Evolutionary conservation across 495 filamentous ascomycete species (phyloP).

Genomic region (Elasticomyces elasticus): DNA sequence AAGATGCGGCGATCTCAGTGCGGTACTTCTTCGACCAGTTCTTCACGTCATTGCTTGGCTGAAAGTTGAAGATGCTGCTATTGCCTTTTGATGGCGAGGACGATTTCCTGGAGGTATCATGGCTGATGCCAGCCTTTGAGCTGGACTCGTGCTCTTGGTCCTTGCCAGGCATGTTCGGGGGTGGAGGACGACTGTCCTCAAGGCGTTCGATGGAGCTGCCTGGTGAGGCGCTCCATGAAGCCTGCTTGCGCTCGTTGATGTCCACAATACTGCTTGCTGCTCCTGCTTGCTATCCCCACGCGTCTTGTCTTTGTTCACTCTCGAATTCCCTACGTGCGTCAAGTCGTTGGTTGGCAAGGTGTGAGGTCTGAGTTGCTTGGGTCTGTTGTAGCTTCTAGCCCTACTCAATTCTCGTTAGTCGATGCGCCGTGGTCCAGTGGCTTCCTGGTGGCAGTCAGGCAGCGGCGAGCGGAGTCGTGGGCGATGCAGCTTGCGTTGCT

Average conservation of each 20-base stretch:
- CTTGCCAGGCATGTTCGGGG: conserved; percentile 15
- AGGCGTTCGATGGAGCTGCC: conserved; percentile 20
- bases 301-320: background rate
- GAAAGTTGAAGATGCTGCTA: conserved; percentile 14
- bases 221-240: conserved; percentile 21
- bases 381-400: background rate
- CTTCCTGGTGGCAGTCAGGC: background rate
- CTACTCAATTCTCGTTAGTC: background rate
- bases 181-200: conserved; percentile 12
- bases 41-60: conserved; percentile 38
- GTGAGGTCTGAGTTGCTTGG: background rate
- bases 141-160: background rate
- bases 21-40: conserved; percentile 62
- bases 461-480: background rate
- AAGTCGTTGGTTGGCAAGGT: background rate
- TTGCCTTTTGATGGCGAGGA: conserved; percentile 1
- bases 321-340: background rate
- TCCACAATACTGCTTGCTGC: conserved; percentile 2
- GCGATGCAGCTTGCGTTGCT: too few species aligned
- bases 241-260: conserved; percentile 14
- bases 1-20: conserved; percentile 67
- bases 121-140: conserved; percentile 1
- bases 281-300: background rate
- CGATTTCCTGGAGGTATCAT: background rate
- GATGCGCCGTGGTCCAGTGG: background rate